phyloP scores from a whole-genome alignment of 139 green algal genomes.

The Coelastrella sp. region DNA sequence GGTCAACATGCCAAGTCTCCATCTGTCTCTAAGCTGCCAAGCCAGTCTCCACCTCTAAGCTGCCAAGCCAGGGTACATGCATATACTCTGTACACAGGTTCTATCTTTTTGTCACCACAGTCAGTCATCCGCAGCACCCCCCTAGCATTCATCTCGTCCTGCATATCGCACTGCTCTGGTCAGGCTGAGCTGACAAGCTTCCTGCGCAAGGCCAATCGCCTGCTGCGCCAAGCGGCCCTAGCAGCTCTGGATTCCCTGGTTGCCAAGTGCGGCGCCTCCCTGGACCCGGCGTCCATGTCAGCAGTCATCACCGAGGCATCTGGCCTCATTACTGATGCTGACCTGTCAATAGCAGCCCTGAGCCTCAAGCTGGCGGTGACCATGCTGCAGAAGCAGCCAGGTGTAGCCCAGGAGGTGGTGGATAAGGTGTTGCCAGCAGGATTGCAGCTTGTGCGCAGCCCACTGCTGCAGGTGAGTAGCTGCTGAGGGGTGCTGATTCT shows the following conservation, averaged over 20 bases:
- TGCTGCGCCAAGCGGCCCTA: slow-evolving; percentile 86
- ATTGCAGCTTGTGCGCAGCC: slow-evolving; percentile 79
- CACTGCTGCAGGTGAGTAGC: slow-evolving; percentile 82
- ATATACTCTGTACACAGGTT: no score
- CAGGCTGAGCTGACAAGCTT: slow-evolving; percentile 86
- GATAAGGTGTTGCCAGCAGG: slow-evolving; percentile 60
- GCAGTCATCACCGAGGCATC: slow-evolving; percentile 44
- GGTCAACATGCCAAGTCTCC: no score
- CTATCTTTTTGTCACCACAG: no score
- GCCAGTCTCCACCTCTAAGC: no score
- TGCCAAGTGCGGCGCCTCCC: slow-evolving; percentile 53
- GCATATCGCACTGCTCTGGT: slow-evolving; percentile 33
- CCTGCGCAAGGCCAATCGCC: slow-evolving; percentile 92
- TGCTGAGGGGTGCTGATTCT: background rate
- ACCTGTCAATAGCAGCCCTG: slow-evolving; percentile 84
- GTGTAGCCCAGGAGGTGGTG: slow-evolving; percentile 13
- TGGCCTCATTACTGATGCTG: slow-evolving; percentile 63
- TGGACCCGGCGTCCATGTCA: slow-evolving; percentile 41
- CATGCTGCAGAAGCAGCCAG: slow-evolving; percentile 65
- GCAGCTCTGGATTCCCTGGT: slow-evolving; percentile 71
- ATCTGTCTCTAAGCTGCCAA: no score
- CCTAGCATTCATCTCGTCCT: no score
- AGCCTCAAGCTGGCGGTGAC: slow-evolving; percentile 75
- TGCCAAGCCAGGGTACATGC: no score
- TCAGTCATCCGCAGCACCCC: no score